Base-by-base conservation (phyloP, 805 yeast genomes). In the Saccharomyces kudriavzevii region DNA sequence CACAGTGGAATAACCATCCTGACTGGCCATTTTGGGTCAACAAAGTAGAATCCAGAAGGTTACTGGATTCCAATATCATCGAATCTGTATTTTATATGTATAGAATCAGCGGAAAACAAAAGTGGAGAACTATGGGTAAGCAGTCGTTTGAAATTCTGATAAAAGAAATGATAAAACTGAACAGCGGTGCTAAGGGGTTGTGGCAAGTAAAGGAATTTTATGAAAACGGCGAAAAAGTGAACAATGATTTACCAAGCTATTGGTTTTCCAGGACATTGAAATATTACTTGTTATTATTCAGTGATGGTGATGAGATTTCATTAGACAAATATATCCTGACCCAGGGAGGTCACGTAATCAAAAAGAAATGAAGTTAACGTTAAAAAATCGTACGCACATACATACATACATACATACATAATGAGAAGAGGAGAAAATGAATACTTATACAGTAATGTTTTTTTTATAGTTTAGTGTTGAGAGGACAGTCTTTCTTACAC, bases 211-310 rank as follows among this genome's bases (percentile, higher is more conserved):
- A 62, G 50, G 59, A 65, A 22, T 52, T 58, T 14, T 63, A 64
- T 40, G 57, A 59, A 22, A 76, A 78, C 54, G 62, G 69, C 31
- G 25, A 17, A 14, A 40, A 27, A 53, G 57, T 25, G 75, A 76
- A 53, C 49, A n/a, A 24, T 31, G 2, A 56, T 76, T 47, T 35
- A n/a, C 82, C 80, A 55, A 74, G 79, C 29, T 77, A 76, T 61
- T 83, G 84, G 81, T 72, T 79, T 63, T 77, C 83, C 6, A 84
- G 81, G 61, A 81, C 85, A 28, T 68, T 82, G 57, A 82, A 82
- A 63, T 82, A 81, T 58, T 77, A 76, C 49, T 80, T 76, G 58
- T 63, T 81, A 52, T 62, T 80, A 52, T 79, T 79, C 58, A 74
- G 76, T 47, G 78, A 76, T 31, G 73, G 71, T 8, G 65, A 74